Evolutionary conservation across 1,139 yeast species (phyloP).

Genomic region (Yamadazyma friedrichii): DNA sequence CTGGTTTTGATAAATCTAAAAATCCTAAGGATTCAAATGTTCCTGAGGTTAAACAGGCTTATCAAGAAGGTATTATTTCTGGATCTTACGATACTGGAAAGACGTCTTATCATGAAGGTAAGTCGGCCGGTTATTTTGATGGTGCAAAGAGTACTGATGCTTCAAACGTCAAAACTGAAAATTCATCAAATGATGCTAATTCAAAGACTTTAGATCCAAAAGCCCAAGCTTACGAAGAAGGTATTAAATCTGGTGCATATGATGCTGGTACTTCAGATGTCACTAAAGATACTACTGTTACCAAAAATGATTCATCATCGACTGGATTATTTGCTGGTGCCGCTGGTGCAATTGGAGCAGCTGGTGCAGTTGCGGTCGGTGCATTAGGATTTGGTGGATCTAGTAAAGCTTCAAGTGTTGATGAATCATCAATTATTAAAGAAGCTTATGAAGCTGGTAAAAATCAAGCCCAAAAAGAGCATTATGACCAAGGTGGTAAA

Average conservation of each 20-base stretch:
- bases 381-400: constrained; percentile 15
- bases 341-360: constrained; percentile 14
- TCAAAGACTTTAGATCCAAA: constrained; percentile 15
- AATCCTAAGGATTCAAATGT: constrained; percentile 3
- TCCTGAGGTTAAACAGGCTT: constrained; percentile 18
- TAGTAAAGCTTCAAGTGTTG: constrained; percentile 5
- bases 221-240: constrained; percentile 19
- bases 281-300: constrained; percentile 1
- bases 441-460: constrained; percentile 20
- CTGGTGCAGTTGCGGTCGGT: constrained; percentile 16
- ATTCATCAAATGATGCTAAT: background rate
- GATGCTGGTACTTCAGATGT: constrained; percentile 14
- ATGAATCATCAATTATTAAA: constrained; percentile 10
- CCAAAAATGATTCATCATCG: background rate
- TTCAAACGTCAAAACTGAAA: background rate
- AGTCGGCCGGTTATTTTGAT: constrained; percentile 4
- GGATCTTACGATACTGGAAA: constrained; percentile 21
- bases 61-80: constrained; percentile 18
- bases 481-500: constrained; percentile 3
- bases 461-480: constrained; percentile 12
- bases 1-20: constrained; percentile 4
- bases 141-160: constrained; percentile 2
- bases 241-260: constrained; percentile 19
- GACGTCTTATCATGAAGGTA: background rate
- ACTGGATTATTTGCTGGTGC: constrained; percentile 16